Percentiles rank a stretch among this genome's conserved stretches.
phyloP scores from a whole-genome alignment of 768 basidiomycete genomes.

The Piloderma croceum region DNA sequence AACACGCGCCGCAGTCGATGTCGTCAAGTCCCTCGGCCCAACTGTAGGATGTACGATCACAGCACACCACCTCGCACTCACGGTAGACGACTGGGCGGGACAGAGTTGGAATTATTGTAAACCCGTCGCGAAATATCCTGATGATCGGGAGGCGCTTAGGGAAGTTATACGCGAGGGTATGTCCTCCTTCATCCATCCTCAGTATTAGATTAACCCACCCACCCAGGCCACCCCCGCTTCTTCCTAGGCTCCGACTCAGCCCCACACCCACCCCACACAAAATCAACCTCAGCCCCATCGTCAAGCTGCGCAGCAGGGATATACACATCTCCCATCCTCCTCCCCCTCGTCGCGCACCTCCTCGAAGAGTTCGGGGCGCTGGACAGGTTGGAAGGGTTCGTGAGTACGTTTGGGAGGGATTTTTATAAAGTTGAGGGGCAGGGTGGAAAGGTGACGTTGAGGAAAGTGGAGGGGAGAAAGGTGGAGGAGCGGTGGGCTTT shows the following conservation, averaged over 20 bases:
- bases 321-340: slow-evolving; percentile 88
- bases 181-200: slow-evolving; percentile 5
- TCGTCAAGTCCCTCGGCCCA: slow-evolving; percentile 68
- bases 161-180: slow-evolving; percentile 72
- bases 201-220: background rate
- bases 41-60: slow-evolving; percentile 97
- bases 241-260: slow-evolving; percentile 98
- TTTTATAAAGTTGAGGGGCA: slow-evolving; percentile 58
- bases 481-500: slow-evolving; percentile 47
- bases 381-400: slow-evolving; percentile 76
- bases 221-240: slow-evolving; percentile 81
- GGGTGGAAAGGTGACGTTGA: slow-evolving; percentile 37
- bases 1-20: slow-evolving; percentile 83
- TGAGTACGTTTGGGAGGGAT: slow-evolving; percentile 65
- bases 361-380: slow-evolving; percentile 85
- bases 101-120: slow-evolving; percentile 97
- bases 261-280: slow-evolving; percentile 71
- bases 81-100: slow-evolving; percentile 95
- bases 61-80: slow-evolving; percentile 89
- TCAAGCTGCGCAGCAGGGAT: slow-evolving; percentile 90
- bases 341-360: slow-evolving; percentile 85
- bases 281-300: slow-evolving; percentile 64
- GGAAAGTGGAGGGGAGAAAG: slow-evolving; percentile 30
- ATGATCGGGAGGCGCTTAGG: slow-evolving; percentile 79
- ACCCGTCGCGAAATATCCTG: slow-evolving; percentile 94